These are phyloP conservation scores for Cladorrhinum samala DNA, from an alignment of 495 filamentous ascomycete species.

Conservation along the genomic window DNA sequence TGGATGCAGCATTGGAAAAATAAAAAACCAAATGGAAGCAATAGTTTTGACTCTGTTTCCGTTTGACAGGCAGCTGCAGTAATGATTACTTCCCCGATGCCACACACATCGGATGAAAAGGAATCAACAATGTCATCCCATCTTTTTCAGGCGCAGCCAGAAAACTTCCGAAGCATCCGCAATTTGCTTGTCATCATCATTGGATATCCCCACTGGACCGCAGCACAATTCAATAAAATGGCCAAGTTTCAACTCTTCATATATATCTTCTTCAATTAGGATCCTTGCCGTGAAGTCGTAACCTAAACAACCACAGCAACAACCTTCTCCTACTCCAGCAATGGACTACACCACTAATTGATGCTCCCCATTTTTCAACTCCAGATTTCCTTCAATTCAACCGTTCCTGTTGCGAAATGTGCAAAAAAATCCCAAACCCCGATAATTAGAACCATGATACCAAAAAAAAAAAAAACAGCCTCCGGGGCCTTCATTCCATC, in stretches of 20 bases:
- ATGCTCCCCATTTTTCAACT: slow-evolving; percentile 1
- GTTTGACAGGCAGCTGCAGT: no score
- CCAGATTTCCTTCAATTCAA: slow-evolving; percentile 8
- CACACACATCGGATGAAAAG: no score
- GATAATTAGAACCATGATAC: slow-evolving; percentile 38
- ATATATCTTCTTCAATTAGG: slow-evolving; percentile 28
- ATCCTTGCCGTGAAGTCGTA: slow-evolving; percentile 38
- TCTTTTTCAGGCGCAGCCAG: no score
- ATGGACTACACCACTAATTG: background rate
- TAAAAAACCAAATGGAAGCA: no score
- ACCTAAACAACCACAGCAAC: slow-evolving; percentile 33
- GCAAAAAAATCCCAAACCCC: slow-evolving; percentile 9
- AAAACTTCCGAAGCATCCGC: no score
- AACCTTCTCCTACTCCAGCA: slow-evolving; percentile 1
- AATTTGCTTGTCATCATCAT: no score
- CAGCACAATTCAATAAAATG: background rate
- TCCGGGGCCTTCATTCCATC: slow-evolving; percentile 43
- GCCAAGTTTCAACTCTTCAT: background rate
- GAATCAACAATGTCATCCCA: no score
- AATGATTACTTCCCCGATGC: no score
- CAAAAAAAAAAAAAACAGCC: slow-evolving; percentile 26
- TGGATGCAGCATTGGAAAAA: no score
- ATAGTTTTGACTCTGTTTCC: no score
- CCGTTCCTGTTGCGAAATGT: slow-evolving; percentile 11
- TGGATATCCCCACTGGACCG: no score